phyloP scores from a whole-genome alignment of 192 early-diverging fungal genomes.

The Coemansia asiatica region DNA sequence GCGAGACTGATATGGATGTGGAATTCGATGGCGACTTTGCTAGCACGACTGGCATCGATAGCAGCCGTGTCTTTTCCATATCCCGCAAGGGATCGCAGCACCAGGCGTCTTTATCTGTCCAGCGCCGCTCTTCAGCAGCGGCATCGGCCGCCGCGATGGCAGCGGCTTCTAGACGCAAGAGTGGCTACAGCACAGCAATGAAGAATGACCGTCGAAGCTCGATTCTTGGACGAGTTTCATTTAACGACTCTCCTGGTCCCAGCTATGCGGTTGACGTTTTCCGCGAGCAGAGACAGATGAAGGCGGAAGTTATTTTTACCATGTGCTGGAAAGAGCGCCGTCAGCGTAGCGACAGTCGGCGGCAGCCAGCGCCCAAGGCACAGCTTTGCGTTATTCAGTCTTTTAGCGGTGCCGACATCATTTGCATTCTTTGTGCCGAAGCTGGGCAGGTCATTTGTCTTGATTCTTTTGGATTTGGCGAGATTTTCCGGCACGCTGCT shows the following conservation, averaged over 20 bases:
- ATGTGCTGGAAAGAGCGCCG: slow-evolving; percentile 37
- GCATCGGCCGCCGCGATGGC: slow-evolving; percentile 29
- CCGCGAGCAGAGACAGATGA: slow-evolving; percentile 47
- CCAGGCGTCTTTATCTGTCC: slow-evolving; percentile 47
- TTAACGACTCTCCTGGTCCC: slow-evolving; percentile 49
- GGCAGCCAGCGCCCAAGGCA: slow-evolving; percentile 2
- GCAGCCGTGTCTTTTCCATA: background rate
- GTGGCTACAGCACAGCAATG: slow-evolving; percentile 30
- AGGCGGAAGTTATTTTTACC: slow-evolving; percentile 37
- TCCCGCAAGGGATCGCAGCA: slow-evolving; percentile 32
- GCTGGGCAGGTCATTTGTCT: slow-evolving; percentile 23
- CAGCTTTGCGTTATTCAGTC: slow-evolving; percentile 38
- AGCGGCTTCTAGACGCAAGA: slow-evolving; percentile 31
- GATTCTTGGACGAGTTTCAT: slow-evolving; percentile 43
- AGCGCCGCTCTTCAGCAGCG: slow-evolving; percentile 42
- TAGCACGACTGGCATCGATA: background rate
- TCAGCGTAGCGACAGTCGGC: slow-evolving; percentile 11
- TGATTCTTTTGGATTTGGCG: slow-evolving; percentile 17
- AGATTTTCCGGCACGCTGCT: slow-evolving; percentile 37
- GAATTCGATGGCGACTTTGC: background rate
- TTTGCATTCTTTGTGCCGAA: slow-evolving; percentile 30
- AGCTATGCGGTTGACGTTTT: slow-evolving; percentile 43
- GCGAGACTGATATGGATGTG: background rate
- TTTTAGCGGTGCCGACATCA: slow-evolving; percentile 20
- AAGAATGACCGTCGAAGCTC: slow-evolving; percentile 46